Evolutionary conservation across 306 rosid genomes (phyloP), one percentile per base, ranked within the genome.

Genomic region (Cucurbita maxima): DNA sequence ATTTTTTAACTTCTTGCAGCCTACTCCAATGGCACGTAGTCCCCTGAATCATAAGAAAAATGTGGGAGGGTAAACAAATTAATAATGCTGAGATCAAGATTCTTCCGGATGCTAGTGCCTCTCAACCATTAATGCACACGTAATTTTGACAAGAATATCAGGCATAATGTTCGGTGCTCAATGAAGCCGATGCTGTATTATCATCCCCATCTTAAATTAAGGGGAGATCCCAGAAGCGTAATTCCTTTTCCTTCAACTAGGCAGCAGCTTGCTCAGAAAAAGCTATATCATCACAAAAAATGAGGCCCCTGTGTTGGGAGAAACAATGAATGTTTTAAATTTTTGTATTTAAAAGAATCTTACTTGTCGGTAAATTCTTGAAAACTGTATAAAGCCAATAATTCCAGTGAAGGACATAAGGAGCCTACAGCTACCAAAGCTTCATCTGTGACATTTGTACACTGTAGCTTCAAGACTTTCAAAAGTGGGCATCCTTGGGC

Each of bases 1-100:
- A 77, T 85, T 87, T 78, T 85, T 95, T 79, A 95, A 84, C 88
- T 91, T 95, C 90, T 87, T 88, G 76, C 96, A 89, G 58, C 99
- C 99, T 22, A 71, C 79, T 60, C 97, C 96, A 64, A 91, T 83
- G 41, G 96, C 88, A 78, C 52, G 16, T 80, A 95, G 79, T 52
- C 96, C 99, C 88, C 96, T 95, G 85, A 80, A 74, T 77, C 64
- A 60, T 48, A 72, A 71, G 66, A 86, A 73, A 53, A 67, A 48
- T 60, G 34, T 36, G 53, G 57, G 63, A 68, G 58, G 54, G 72
- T 67, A 72, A 71, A 53, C 57, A 25, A 51, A 14, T 38, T 44
- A 5, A 58, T 6, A 13, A 47, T 63, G 75, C 38, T 13, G 53
- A 74, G 76, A 38, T 43, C 44, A 20, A 52, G 62, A 72, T 36